phyloP scores from a whole-genome alignment of 1,284 basidiomycete genomes.

The Cutaneotrichosporon daszewskae region DNA sequence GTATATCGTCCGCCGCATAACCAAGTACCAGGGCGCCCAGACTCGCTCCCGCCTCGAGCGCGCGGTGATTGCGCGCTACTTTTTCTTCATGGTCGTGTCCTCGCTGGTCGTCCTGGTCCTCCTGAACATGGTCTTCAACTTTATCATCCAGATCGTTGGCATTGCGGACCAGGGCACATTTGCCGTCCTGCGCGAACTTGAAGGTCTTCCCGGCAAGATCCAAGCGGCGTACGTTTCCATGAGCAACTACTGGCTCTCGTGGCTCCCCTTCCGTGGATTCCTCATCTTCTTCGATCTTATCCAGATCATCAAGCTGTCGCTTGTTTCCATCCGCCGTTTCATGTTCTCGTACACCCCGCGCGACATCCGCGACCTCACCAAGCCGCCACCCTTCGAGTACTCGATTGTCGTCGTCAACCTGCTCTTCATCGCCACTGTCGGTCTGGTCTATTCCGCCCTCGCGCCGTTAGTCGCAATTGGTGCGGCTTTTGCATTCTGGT shows the following conservation, averaged over 20 bases:
- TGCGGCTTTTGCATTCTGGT: slow-evolving; percentile 74
- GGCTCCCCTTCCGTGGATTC: slow-evolving; percentile 90
- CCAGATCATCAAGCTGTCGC: slow-evolving; percentile 83
- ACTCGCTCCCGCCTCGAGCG: slow-evolving; percentile 76
- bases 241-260: slow-evolving; percentile 77
- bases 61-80: slow-evolving; percentile 83
- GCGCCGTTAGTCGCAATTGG: slow-evolving; percentile 69
- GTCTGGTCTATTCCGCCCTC: slow-evolving; percentile 81
- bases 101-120: slow-evolving; percentile 80
- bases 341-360: slow-evolving; percentile 92
- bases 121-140: slow-evolving; percentile 78
- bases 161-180: neutral
- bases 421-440: slow-evolving; percentile 82
- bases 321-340: slow-evolving; percentile 77
- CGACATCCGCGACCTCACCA: slow-evolving; percentile 92
- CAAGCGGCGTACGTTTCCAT: slow-evolving; percentile 76
- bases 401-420: slow-evolving; percentile 46
- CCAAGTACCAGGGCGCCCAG: slow-evolving; percentile 62
- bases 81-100: slow-evolving; percentile 76
- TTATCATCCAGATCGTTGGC: slow-evolving; percentile 59
- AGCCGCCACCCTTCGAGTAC: slow-evolving; percentile 85
- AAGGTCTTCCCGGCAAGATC: slow-evolving; percentile 53
- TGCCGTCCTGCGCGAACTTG: slow-evolving; percentile 55
- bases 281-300: slow-evolving; percentile 90
- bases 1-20: slow-evolving; percentile 75